These are phyloP conservation scores for Knoxia roxburghii DNA, from an alignment of 257 asterid species.

Conservation along the genomic window DNA sequence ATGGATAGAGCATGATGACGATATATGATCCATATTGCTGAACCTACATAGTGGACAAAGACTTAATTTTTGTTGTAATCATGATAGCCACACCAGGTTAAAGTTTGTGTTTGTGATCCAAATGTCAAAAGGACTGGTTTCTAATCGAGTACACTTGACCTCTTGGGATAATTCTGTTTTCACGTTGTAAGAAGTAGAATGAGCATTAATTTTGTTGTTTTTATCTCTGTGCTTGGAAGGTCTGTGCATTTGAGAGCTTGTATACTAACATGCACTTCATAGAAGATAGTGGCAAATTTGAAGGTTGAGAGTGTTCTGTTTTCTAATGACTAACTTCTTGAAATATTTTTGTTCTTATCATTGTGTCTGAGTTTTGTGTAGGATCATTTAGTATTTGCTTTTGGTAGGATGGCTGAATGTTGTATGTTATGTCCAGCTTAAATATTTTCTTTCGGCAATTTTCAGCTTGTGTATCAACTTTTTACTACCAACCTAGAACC, in stretches of 20 bases:
- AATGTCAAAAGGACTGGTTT: background rate
- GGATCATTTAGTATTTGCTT: background rate
- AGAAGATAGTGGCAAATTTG: background rate
- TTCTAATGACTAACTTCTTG: background rate
- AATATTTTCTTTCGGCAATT: slow-evolving; percentile 18
- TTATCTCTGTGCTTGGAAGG: background rate
- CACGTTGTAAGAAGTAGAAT: background rate
- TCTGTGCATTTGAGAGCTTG: background rate
- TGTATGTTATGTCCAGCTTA: slow-evolving; percentile 16
- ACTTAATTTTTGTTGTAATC: no score
- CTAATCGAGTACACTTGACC: background rate
- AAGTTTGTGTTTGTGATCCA: background rate
- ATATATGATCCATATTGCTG: no score
- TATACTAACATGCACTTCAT: background rate
- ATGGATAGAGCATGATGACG: no score
- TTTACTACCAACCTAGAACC: slow-evolving; percentile 71
- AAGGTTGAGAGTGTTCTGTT: background rate
- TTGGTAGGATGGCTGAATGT: background rate
- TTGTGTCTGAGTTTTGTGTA: no score
- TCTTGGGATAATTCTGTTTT: background rate
- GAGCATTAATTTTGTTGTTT: background rate
- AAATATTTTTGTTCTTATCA: background rate
- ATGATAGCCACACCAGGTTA: background rate
- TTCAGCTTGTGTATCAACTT: slow-evolving; percentile 91
- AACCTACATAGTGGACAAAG: no score